These are phyloP conservation scores for Daucus carota DNA, from an alignment of 129 eudicot species.

Conservation along the genomic window DNA sequence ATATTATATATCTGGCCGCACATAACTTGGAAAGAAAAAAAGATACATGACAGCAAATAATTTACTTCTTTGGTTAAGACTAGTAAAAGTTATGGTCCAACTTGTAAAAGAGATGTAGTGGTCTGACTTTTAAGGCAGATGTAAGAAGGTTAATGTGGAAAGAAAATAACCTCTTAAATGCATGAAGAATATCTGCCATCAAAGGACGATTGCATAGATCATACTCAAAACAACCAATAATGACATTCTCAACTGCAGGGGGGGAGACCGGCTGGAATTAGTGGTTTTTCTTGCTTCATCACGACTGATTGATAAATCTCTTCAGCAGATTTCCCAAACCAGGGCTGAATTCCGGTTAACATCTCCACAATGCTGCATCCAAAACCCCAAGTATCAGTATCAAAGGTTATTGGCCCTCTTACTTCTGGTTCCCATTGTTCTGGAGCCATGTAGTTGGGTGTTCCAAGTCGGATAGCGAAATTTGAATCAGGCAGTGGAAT, in stretches of 20 bases:
- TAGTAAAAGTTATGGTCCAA: background rate
- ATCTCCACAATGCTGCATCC: constrained; percentile 84
- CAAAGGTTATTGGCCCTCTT: constrained; percentile 75
- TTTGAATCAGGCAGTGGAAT: constrained; percentile 47
- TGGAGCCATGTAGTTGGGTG: constrained; percentile 92
- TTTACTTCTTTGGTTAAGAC: background rate
- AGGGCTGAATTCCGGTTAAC: constrained; percentile 77
- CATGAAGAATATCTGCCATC: constrained; percentile 55
- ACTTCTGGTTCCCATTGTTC: constrained; percentile 90
- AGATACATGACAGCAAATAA: background rate
- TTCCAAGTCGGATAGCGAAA: constrained; percentile 50
- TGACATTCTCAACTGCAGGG: constrained; percentile 66
- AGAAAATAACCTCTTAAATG: constrained; percentile 57
- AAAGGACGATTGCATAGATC: constrained; percentile 75
- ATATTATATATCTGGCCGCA: background rate
- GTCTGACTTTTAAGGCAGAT: background rate
- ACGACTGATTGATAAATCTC: constrained; percentile 67
- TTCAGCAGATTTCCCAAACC: constrained; percentile 61
- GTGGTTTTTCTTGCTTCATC: constrained; percentile 67
- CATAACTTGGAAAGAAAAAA: background rate
- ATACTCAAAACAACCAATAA: constrained; percentile 81
- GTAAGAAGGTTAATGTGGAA: background rate
- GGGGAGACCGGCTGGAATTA: constrained; percentile 75
- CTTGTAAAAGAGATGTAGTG: background rate
- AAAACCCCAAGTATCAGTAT: constrained; percentile 90